Evolutionary conservation across 495 filamentous ascomycete species (phyloP).

Genomic region (Aspergillus taichungensis): DNA sequence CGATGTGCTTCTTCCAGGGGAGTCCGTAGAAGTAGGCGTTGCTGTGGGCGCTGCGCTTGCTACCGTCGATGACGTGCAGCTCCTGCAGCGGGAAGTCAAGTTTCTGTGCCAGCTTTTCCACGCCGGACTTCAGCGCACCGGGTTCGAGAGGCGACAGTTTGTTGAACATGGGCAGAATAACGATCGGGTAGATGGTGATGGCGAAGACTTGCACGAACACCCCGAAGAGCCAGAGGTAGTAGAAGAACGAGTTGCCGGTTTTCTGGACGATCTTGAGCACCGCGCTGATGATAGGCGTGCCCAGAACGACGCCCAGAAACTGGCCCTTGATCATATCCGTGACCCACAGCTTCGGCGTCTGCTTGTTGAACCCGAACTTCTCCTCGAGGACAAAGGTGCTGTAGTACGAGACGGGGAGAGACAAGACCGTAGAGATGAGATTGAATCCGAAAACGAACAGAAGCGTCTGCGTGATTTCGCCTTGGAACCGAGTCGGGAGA

Average conservation of each 20-base stretch:
- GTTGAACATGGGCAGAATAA: constrained; percentile 94
- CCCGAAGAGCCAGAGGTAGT: constrained; percentile 92
- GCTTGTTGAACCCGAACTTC: constrained; percentile 98
- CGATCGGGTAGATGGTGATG: constrained; percentile 92
- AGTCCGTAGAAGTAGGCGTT: constrained; percentile 98
- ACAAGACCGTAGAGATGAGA: constrained; percentile 65
- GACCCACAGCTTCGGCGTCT: constrained; percentile 80
- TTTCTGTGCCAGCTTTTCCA: constrained; percentile 75
- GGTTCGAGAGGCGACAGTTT: constrained; percentile 89
- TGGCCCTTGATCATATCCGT: constrained; percentile 90
- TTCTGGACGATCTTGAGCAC: constrained; percentile 87
- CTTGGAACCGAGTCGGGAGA: constrained; percentile 67
- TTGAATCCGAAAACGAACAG: constrained; percentile 86
- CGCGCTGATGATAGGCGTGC: constrained; percentile 77
- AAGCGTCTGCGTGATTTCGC: constrained; percentile 89
- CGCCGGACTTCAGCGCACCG: constrained; percentile 75
- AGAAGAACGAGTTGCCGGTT: constrained; percentile 89
- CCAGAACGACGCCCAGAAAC: constrained; percentile 66
- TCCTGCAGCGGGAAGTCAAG: constrained; percentile 86
- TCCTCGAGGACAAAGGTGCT: constrained; percentile 92
- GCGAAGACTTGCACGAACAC: constrained; percentile 81
- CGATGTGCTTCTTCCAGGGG: constrained; percentile 99
- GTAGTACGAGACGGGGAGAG: constrained; percentile 79
- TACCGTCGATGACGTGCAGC: constrained; percentile 93
- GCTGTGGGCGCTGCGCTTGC: constrained; percentile 92